Base-by-base conservation (phyloP, 306 rosid genomes). In the Gastrolobium bilobum region DNA sequence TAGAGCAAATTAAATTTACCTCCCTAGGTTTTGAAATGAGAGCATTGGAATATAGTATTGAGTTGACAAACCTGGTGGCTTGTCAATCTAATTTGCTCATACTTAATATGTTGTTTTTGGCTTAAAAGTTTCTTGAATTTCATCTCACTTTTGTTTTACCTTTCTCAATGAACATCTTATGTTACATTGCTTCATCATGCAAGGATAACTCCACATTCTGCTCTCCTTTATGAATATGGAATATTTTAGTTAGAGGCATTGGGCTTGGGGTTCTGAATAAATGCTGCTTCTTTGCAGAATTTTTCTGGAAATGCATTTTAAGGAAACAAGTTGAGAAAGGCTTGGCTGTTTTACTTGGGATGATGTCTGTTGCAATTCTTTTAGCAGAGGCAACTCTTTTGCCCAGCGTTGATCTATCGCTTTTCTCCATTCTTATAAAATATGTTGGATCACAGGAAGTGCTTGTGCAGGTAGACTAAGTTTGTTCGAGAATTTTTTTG, bases 331-430 rank as follows among this genome's bases (percentile, higher is more conserved):
- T 91, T 71, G 73, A 91, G 86, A 94, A 89, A 86, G 90, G 84
- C 70, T 85, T 91, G 85, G 97, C 92, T 77, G 73, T 93, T 83
- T 59, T 86, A 44, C 97, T 94, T 62, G 93, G 97, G 47, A 85
- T 91, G 81, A 90, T 94, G 83, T 94, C 99, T 26, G 94, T 76
- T 84, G 99, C 97, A 46, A 94, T 94, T 89, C 97, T 94, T 71
- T 89, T 92, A 77, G 97, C 97, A 10, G 99, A 94, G 93, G 99
- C 99, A 70, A 94, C 97, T 50, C 90, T 92, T 60, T 89, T 94
- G 46, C 91, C 99, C 39, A 89, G 89, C 59, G 82, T 92, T 54
- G 89, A 94, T 91, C 86, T 94, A 64, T 94, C 99, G 4, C 97
- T 94, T 65, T 94, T 94, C 81, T 94, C 99, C 71, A 86, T 94